These are phyloP conservation scores for Calycina marina DNA, from an alignment of 2,329 filamentous ascomycete genomes.

Conservation along the genomic window DNA sequence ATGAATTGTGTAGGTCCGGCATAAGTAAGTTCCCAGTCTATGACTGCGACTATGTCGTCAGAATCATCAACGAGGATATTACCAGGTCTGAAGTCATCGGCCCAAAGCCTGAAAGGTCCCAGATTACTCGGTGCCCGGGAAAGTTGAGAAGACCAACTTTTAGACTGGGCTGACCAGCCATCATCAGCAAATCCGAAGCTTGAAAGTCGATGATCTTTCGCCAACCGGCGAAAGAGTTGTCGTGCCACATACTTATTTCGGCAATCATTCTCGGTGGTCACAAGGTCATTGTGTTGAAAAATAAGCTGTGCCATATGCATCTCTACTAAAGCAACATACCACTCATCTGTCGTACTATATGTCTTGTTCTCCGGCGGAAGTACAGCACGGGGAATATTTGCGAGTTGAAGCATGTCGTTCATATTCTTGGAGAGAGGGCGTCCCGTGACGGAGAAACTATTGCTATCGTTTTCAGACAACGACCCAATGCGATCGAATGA, in stretches of 20 bases:
- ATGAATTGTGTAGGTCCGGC: constrained; percentile 23
- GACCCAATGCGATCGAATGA: constrained; percentile 5
- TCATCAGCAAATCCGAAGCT: constrained; percentile 2
- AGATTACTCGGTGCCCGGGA: constrained; percentile 10
- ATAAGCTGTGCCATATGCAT: constrained; percentile 26
- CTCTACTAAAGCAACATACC: constrained; percentile 6
- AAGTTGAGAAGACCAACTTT: background rate
- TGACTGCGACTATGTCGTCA: constrained; percentile 20
- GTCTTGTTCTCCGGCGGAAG: constrained; percentile 3
- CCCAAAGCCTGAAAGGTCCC: constrained; percentile 15
- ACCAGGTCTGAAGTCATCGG: constrained; percentile 22
- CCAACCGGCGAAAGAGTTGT: constrained; percentile 23
- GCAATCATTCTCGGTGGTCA: constrained; percentile 25
- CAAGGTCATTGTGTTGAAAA: constrained; percentile 27
- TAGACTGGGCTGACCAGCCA: constrained; percentile 2
- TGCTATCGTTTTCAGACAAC: constrained; percentile 2
- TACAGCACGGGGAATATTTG: constrained; percentile 4
- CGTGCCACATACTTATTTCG: constrained; percentile 19
- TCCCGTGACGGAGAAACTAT: constrained; percentile 2
- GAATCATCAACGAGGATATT: constrained; percentile 23
- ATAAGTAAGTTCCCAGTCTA: constrained; percentile 30
- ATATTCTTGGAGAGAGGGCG: constrained; percentile 7
- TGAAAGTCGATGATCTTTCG: constrained; percentile 6
- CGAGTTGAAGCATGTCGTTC: constrained; percentile 8
- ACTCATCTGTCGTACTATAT: constrained; percentile 4